Percentiles rank a stretch among this genome's conserved stretches.
phyloP scores from a whole-genome alignment of 495 filamentous ascomycete genomes.

The Neurospora sublineolata region DNA sequence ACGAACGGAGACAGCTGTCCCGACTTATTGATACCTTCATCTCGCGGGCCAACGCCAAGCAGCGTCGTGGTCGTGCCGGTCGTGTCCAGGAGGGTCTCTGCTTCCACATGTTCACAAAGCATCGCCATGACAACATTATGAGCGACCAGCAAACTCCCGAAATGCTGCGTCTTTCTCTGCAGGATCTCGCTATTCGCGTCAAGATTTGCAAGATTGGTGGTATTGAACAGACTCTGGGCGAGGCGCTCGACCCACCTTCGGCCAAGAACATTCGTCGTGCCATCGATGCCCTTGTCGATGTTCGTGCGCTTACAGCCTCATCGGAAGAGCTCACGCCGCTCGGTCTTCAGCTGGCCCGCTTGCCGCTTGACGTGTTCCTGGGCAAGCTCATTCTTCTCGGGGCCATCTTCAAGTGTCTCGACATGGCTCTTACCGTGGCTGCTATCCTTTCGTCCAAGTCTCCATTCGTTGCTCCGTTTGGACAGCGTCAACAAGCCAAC shows the following conservation, averaged over 20 bases:
- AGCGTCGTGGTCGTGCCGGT: constrained; percentile 87
- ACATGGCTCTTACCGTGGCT: constrained; percentile 80
- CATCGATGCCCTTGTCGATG: constrained; percentile 84
- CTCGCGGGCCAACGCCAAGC: constrained; percentile 85
- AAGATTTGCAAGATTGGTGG: constrained; percentile 92
- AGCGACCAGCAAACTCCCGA: constrained; percentile 88
- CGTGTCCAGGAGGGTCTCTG: constrained; percentile 89
- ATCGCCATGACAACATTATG: constrained; percentile 70
- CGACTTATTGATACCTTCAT: constrained; percentile 87
- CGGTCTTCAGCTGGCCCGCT: constrained; percentile 70
- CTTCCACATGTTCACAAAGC: constrained; percentile 87
- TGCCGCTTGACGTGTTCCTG: constrained; percentile 87
- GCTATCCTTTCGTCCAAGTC: constrained; percentile 91
- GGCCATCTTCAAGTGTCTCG: constrained; percentile 75
- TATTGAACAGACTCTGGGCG: constrained; percentile 78
- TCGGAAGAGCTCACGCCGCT: constrained; percentile 75
- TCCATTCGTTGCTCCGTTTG: constrained; percentile 77
- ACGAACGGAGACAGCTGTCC: constrained; percentile 83
- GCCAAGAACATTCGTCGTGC: constrained; percentile 84
- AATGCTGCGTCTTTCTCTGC: constrained; percentile 83
- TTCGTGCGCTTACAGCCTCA: constrained; percentile 67
- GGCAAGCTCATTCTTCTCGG: constrained; percentile 85
- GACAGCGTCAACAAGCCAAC: constrained; percentile 69
- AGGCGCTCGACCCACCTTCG: constrained; percentile 82
- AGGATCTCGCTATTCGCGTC: constrained; percentile 89